A percentile compares a stretch with the other conserved stretches of the same genome.
phyloP scores from a whole-genome alignment of 2,329 filamentous ascomycete genomes.

The Aspergillus candidus region DNA sequence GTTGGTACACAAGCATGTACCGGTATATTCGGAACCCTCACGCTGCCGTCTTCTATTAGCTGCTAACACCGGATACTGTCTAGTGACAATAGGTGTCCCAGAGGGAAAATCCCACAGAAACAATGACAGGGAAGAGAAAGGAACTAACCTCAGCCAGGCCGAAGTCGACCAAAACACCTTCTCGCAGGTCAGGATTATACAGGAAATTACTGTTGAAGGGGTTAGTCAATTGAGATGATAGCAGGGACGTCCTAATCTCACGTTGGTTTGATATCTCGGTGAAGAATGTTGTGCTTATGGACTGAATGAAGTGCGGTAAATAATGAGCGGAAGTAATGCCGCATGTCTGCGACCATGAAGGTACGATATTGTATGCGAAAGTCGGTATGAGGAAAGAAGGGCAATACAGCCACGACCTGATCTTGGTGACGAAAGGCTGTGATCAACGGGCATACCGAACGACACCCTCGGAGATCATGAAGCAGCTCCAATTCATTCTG shows the following conservation, averaged over 20 bases:
- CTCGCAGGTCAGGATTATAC: constrained; percentile 68
- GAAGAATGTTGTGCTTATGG: constrained; percentile 77
- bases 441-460: constrained; percentile 87
- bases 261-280: constrained; percentile 95
- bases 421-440: constrained; percentile 94
- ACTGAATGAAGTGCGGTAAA: constrained; percentile 80
- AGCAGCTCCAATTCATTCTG: constrained; percentile 94
- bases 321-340: constrained; percentile 80
- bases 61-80: too few species aligned
- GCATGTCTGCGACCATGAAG: constrained; percentile 79
- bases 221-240: constrained; percentile 6
- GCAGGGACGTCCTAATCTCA: constrained; percentile 22
- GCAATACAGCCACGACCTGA: constrained; percentile 89
- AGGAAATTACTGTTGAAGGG: constrained; percentile 63
- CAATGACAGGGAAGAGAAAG: background rate
- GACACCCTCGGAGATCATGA: constrained; percentile 74
- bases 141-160: constrained; percentile 71
- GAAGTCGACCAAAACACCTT: constrained; percentile 96
- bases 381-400: constrained; percentile 92
- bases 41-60: constrained; percentile 30
- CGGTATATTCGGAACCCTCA: constrained; percentile 47
- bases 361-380: constrained; percentile 87
- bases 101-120: background rate
- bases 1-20: constrained; percentile 71
- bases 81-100: too few species aligned